Conservation (phyloP, 2,329 filamentous ascomycete genomes). For the Aplosporella prunicola region DNA sequence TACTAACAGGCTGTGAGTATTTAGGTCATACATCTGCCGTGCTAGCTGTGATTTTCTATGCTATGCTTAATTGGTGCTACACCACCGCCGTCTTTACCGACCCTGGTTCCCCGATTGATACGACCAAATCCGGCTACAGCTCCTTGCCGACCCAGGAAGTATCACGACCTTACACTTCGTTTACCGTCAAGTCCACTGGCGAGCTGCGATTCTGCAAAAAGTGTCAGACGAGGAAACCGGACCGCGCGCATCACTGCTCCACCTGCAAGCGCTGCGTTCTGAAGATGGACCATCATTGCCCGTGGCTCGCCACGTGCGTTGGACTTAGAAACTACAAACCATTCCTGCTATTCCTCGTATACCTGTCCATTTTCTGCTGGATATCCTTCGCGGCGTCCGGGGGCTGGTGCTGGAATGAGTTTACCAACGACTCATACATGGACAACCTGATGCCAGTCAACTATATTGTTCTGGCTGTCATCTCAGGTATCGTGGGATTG, state of each 20-base stretch:
- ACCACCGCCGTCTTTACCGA: slow-evolving; percentile 87
- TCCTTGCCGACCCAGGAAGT: slow-evolving; percentile 66
- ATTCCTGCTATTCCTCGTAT: slow-evolving; percentile 85
- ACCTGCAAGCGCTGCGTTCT: slow-evolving; percentile 88
- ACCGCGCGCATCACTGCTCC: slow-evolving; percentile 93
- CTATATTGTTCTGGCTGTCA: slow-evolving; percentile 76
- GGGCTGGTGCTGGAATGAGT: slow-evolving; percentile 76
- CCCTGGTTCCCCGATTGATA: slow-evolving; percentile 57
- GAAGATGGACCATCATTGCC: slow-evolving; percentile 99
- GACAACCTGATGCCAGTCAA: slow-evolving; percentile 80
- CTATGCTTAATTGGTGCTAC: slow-evolving; percentile 79
- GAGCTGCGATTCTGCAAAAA: slow-evolving; percentile 92
- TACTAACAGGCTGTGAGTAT: neutral
- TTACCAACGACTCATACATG: slow-evolving; percentile 59
- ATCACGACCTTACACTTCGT: slow-evolving; percentile 53
- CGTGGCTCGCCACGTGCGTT: slow-evolving; percentile 93
- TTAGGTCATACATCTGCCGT: slow-evolving; percentile 42
- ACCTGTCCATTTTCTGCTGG: slow-evolving; percentile 79
- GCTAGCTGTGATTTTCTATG: slow-evolving; percentile 61
- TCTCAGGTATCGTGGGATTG: slow-evolving; percentile 83
- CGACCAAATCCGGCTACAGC: slow-evolving; percentile 54
- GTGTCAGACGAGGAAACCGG: slow-evolving; percentile 87
- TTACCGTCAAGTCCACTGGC: slow-evolving; percentile 89
- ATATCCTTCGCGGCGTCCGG: slow-evolving; percentile 67
- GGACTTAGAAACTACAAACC: slow-evolving; percentile 92